Evolutionary conservation across 768 basidiomycete species (phyloP).

Genomic region (Leccinum ochraceum): DNA sequence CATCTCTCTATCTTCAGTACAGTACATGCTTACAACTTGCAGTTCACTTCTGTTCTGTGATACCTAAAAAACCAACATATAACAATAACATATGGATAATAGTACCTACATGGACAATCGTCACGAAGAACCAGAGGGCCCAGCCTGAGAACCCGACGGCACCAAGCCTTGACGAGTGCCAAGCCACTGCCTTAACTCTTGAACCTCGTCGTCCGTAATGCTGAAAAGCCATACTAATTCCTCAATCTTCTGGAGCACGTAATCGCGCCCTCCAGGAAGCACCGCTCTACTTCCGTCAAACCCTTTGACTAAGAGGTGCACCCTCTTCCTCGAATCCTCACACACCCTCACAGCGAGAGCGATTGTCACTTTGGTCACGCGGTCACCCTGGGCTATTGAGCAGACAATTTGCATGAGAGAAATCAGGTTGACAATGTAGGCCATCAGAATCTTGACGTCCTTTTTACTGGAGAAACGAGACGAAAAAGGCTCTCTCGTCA

Average conservation of each 20-base stretch:
- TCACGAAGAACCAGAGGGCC: neutral
- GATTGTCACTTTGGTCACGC: neutral
- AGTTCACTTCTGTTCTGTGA: neutral
- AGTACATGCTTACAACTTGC: too few relatives aligned
- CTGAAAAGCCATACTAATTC: constrained; percentile 15
- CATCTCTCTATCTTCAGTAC: too few relatives aligned
- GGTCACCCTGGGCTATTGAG: too few relatives aligned
- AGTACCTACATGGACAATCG: too few relatives aligned
- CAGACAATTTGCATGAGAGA: constrained; percentile 23
- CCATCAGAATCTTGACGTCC: constrained; percentile 13
- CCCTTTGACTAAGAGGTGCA: neutral
- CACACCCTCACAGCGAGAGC: neutral
- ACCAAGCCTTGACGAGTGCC: neutral
- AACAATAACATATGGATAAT: too few relatives aligned
- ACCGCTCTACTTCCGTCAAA: constrained; percentile 1
- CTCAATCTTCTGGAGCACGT: constrained; percentile 14
- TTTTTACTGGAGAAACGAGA: constrained; percentile 10
- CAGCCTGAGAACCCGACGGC: neutral
- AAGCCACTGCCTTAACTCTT: neutral
- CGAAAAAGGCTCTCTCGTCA: too few relatives aligned
- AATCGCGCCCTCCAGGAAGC: constrained; percentile 7
- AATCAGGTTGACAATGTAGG: constrained; percentile 15
- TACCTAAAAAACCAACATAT: too few relatives aligned
- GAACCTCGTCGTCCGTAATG: constrained; percentile 9
- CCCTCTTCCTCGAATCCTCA: neutral